phyloP scores from a whole-genome alignment of 495 filamentous ascomycete species.

The Xylaria nigripes region DNA sequence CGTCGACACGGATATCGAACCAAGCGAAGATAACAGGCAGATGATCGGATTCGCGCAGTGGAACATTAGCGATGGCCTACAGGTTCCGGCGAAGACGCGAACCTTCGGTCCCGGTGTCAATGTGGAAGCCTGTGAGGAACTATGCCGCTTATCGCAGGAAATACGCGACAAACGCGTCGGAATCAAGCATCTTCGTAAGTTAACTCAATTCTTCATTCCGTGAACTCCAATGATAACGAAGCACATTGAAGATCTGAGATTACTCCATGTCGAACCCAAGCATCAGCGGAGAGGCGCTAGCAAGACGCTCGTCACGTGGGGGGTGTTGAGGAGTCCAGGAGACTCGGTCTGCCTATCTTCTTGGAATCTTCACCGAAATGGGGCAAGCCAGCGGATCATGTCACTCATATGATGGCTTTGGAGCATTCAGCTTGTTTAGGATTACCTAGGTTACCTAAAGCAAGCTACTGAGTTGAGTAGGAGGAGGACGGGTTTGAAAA shows the following conservation, averaged over 20 bases:
- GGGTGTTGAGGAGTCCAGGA: constrained; percentile 18
- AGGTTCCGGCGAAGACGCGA: constrained; percentile 4
- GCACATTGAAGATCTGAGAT: constrained; percentile 14
- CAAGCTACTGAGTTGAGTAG: no score
- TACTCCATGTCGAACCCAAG: constrained; percentile 21
- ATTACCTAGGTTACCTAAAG: no score
- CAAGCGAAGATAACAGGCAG: constrained; percentile 17
- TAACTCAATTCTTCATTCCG: neutral
- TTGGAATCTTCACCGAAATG: constrained; percentile 23
- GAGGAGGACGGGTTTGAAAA: no score
- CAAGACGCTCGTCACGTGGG: constrained; percentile 17
- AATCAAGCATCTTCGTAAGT: constrained; percentile 20
- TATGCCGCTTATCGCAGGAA: constrained; percentile 21
- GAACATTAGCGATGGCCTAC: constrained; percentile 21
- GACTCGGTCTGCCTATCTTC: constrained; percentile 17
- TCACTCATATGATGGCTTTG: neutral
- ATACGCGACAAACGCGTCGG: constrained; percentile 10
- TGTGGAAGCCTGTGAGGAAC: constrained; percentile 23
- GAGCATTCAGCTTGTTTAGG: neutral
- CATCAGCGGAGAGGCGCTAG: constrained; percentile 20
- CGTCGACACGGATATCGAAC: constrained; percentile 21
- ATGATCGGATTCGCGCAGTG: constrained; percentile 32
- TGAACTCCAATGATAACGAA: neutral
- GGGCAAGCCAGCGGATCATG: neutral
- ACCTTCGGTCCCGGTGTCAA: constrained; percentile 23